Conservation (phyloP, 2,329 filamentous ascomycete genomes). For the Chrysosporium queenslandicum region DNA sequence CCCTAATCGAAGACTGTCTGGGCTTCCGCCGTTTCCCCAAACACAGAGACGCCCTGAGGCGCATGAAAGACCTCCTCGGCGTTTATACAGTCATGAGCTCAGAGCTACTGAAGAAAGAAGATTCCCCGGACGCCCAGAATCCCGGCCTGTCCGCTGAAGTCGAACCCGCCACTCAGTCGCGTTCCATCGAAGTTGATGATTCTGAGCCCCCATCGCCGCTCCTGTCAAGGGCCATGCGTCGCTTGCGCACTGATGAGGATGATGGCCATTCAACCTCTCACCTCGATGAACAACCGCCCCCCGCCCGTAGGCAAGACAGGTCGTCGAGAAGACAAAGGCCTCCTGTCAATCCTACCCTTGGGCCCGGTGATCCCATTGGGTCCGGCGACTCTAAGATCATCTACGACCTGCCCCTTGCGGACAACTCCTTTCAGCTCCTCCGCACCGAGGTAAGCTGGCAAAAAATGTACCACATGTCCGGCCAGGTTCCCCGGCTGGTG, state of each 20-base stretch:
- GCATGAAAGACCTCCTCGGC: constrained; percentile 64
- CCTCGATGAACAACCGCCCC: neutral
- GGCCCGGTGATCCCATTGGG: constrained; percentile 52
- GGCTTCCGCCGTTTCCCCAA: constrained; percentile 63
- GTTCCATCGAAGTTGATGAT: constrained; percentile 4
- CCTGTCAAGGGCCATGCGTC: neutral
- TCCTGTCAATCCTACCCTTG: constrained; percentile 26
- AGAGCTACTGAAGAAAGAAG: constrained; percentile 44
- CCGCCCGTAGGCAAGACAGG: neutral
- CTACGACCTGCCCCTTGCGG: constrained; percentile 54
- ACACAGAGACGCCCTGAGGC: constrained; percentile 59
- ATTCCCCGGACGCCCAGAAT: constrained; percentile 27
- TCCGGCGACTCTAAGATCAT: constrained; percentile 73
- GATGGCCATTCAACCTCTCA: neutral
- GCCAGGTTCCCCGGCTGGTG: constrained; percentile 82
- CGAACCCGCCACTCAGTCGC: neutral
- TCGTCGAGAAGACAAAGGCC: constrained; percentile 14
- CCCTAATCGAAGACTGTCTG: constrained; percentile 77
- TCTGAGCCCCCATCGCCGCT: neutral
- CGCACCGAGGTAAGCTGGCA: constrained; percentile 74
- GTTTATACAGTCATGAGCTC: constrained; percentile 54
- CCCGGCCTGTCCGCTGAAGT: neutral
- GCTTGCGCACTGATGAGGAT: constrained; percentile 1
- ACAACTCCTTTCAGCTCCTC: constrained; percentile 57
- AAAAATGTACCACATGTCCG: constrained; percentile 83